phyloP scores from a whole-genome alignment of 345 rosid genomes.

The Gossypium arboreum region DNA sequence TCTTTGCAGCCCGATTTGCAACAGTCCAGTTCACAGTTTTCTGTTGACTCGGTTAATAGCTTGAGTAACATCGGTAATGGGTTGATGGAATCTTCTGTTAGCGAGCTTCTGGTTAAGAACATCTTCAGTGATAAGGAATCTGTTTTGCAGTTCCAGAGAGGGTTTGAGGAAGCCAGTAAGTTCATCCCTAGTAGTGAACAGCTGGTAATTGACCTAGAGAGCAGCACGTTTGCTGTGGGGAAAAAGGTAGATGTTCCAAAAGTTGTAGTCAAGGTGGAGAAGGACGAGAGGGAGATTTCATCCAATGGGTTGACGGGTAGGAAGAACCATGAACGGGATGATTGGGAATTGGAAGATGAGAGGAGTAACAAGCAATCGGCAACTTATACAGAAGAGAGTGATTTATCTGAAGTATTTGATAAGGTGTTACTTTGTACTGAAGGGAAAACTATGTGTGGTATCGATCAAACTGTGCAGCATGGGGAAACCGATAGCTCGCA shows the following conservation, averaged over 20 bases:
- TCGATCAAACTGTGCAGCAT: background rate
- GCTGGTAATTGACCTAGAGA: slow-evolving; percentile 23
- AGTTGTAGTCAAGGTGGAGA: slow-evolving; percentile 28
- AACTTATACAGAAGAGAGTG: slow-evolving; percentile 40
- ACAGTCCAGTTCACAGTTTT: slow-evolving; percentile 6
- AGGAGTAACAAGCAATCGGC: slow-evolving; percentile 68
- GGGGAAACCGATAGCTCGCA: slow-evolving; percentile 20
- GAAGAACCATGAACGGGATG: slow-evolving; percentile 55
- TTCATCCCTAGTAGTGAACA: slow-evolving; percentile 29
- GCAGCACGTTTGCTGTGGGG: background rate
- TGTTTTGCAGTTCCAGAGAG: slow-evolving; percentile 19
- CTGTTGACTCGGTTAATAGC: slow-evolving; percentile 23
- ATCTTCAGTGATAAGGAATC: slow-evolving; percentile 35
- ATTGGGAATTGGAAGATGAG: slow-evolving; percentile 43
- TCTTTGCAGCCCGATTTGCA: slow-evolving; percentile 16
- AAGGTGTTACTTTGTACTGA: slow-evolving; percentile 51
- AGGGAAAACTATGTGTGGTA: slow-evolving; percentile 6
- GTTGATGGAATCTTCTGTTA: slow-evolving; percentile 31
- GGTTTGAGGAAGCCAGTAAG: slow-evolving; percentile 23
- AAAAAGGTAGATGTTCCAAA: slow-evolving; percentile 13
- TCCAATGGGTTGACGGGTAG: slow-evolving; percentile 34
- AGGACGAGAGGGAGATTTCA: slow-evolving; percentile 19
- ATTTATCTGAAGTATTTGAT: slow-evolving; percentile 68
- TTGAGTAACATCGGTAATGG: slow-evolving; percentile 13
- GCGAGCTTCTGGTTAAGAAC: slow-evolving; percentile 45